Evolutionary conservation across 768 basidiomycete species (phyloP).

Genomic region (Tylopilus plumbeoviolaceoides): DNA sequence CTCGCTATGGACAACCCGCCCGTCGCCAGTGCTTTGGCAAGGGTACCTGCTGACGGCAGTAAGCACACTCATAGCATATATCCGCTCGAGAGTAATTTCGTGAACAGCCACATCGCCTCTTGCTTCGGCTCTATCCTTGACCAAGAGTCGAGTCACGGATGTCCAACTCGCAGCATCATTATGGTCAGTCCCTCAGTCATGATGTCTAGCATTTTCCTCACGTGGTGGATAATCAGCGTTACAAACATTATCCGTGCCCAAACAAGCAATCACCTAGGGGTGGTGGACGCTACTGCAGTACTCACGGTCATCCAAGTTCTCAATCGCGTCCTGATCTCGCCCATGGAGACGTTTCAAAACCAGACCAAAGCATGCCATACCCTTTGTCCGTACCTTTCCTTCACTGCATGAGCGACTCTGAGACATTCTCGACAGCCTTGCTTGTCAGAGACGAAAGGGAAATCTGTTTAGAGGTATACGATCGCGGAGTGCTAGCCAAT

Average conservation of each 20-base stretch:
- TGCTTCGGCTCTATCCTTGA: conserved; percentile 43
- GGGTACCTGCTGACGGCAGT: conserved; percentile 39
- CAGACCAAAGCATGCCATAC: conserved; percentile 72
- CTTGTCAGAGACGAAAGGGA: conserved; percentile 68
- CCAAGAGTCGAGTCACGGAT: conserved; percentile 55
- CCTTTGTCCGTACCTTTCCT: conserved; percentile 48
- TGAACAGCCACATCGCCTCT: conserved; percentile 25
- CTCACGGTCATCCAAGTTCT: conserved; percentile 68
- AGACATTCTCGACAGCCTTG: conserved; percentile 38
- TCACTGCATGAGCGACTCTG: not conserved
- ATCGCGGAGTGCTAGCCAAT: conserved; percentile 60
- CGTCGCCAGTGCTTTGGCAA: conserved; percentile 49
- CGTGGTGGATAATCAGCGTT: conserved; percentile 36
- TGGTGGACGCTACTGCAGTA: conserved; percentile 43
- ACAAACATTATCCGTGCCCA: conserved; percentile 60
- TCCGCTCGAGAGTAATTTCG: conserved; percentile 4
- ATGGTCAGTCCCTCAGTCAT: conserved; percentile 43
- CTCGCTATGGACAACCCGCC: conserved; percentile 58
- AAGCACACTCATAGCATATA: conserved; percentile 20
- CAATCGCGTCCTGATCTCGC: conserved; percentile 51
- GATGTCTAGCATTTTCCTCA: not conserved
- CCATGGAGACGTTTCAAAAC: conserved; percentile 38
- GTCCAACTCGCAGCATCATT: conserved; percentile 68
- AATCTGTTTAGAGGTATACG: conserved; percentile 64
- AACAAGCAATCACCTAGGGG: conserved; percentile 25